Conservation (phyloP, 352 stramenopile species). For the Phytophthora cryptogea region DNA sequence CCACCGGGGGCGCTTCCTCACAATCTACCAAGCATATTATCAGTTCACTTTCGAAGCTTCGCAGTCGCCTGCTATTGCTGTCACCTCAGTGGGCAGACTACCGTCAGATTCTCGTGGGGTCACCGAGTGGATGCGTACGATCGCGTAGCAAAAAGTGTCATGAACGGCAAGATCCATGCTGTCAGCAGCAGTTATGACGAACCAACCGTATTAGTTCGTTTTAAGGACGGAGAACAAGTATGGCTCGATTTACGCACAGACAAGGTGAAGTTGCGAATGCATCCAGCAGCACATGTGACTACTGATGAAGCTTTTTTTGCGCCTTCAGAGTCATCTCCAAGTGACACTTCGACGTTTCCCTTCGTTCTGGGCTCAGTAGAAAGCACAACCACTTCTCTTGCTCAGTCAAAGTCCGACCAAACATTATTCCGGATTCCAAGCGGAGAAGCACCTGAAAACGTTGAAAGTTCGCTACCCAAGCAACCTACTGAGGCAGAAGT, state of each 20-base stretch:
- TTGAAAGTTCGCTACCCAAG: conserved; percentile 2
- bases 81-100: conserved; percentile 32
- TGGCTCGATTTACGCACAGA: conserved; percentile 30
- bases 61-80: conserved; percentile 32
- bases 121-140: conserved; percentile 39
- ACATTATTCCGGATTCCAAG: conserved; percentile 12
- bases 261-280: conserved; percentile 38
- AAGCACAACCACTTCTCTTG: too few relatives aligned
- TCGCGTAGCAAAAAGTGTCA: conserved; percentile 21
- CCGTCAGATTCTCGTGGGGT: conserved; percentile 16
- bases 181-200: conserved; percentile 6
- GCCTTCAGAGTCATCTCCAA: neutral
- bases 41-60: conserved; percentile 19
- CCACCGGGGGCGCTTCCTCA: neutral
- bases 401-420: neutral
- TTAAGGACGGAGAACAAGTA: conserved; percentile 31
- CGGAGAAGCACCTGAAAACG: neutral
- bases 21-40: conserved; percentile 5
- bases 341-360: neutral
- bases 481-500: neutral
- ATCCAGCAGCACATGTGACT: conserved; percentile 3
- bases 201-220: conserved; percentile 29
- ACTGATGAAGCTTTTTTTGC: neutral
- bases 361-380: neutral
- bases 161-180: conserved; percentile 28